Conservation (phyloP, 2,329 filamentous ascomycete genomes). For the Trichoderma harzianum region DNA sequence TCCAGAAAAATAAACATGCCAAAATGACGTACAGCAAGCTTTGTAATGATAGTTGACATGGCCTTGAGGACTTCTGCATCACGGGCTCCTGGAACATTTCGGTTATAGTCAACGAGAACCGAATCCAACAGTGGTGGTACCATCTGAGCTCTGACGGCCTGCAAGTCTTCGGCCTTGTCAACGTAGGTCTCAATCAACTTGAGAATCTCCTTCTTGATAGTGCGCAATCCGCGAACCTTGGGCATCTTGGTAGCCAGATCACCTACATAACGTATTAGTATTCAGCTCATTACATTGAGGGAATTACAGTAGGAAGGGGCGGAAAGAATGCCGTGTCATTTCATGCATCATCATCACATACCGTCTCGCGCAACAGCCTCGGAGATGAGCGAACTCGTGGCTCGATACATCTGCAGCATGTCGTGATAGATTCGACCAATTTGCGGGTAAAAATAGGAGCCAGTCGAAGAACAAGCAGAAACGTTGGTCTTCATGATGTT, state of each 20-base stretch:
- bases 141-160: slow-evolving; percentile 89
- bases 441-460: slow-evolving; percentile 95
- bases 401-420: slow-evolving; percentile 98
- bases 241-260: slow-evolving; percentile 97
- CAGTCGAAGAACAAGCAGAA: slow-evolving; percentile 94
- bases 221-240: slow-evolving; percentile 88
- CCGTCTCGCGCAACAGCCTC: slow-evolving; percentile 84
- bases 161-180: slow-evolving; percentile 93
- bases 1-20: neutral
- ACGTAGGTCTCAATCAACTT: slow-evolving; percentile 98
- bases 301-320: neutral
- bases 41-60: slow-evolving; percentile 96
- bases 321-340: neutral
- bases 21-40: slow-evolving; percentile 79
- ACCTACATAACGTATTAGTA: slow-evolving; percentile 44
- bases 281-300: neutral
- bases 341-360: slow-evolving; percentile 41
- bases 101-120: slow-evolving; percentile 92
- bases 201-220: slow-evolving; percentile 98
- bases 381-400: slow-evolving; percentile 93
- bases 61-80: slow-evolving; percentile 96
- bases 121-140: slow-evolving; percentile 94
- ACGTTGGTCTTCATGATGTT: slow-evolving; percentile 99
- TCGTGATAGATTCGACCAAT: slow-evolving; percentile 97
- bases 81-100: slow-evolving; percentile 90